Evolutionary conservation across 2,329 filamentous ascomycete species (phyloP).

Genomic region (Ceratocystis variospora): DNA sequence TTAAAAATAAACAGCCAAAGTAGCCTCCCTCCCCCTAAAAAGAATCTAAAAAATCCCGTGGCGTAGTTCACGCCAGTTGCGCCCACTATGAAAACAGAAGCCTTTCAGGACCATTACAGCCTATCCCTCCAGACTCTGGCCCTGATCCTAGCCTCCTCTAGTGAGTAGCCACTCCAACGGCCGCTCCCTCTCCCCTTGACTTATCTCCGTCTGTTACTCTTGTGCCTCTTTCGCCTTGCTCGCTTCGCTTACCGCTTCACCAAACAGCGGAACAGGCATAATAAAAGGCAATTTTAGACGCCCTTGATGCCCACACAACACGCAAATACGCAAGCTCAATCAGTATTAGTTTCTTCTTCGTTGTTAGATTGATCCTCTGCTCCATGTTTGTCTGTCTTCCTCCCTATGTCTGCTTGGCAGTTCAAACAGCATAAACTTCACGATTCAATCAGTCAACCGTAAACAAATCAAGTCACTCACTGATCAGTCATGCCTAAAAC

Average conservation of each 20-base stretch:
- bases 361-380: not conserved
- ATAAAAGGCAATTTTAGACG: not conserved
- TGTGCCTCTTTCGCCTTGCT: not conserved
- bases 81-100: not conserved
- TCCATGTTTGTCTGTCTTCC: too few relatives aligned
- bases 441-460: too few relatives aligned
- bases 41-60: slow-evolving; percentile 24
- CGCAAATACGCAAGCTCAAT: not conserved
- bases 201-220: too few relatives aligned
- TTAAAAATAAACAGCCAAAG: too few relatives aligned
- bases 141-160: not conserved
- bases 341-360: not conserved
- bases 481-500: not conserved
- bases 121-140: not conserved
- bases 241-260: not conserved
- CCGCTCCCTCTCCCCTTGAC: too few relatives aligned
- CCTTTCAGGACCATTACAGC: not conserved
- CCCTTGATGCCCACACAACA: not conserved
- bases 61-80: not conserved
- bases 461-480: too few relatives aligned
- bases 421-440: too few relatives aligned
- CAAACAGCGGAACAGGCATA: not conserved
- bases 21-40: not conserved
- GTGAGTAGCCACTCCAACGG: too few relatives aligned
- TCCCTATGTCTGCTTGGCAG: too few relatives aligned